Percentiles rank a stretch among this genome's conserved stretches.
phyloP scores from a whole-genome alignment of 768 basidiomycete species.

The Podaxis mareebaensis region DNA sequence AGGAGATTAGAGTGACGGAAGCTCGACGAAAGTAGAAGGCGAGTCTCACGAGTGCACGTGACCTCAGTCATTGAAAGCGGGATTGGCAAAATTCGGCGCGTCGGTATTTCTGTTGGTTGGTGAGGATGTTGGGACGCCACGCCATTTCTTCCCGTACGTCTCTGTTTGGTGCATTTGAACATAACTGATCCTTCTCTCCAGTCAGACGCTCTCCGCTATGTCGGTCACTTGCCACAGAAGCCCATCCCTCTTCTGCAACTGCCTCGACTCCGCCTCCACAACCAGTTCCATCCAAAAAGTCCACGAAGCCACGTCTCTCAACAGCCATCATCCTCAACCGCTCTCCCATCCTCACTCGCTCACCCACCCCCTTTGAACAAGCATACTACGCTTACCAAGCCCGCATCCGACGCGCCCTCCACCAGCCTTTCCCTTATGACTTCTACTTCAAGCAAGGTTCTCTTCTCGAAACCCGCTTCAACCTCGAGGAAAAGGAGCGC shows the following conservation, averaged over 20 bases:
- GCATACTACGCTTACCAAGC: slow-evolving; percentile 85
- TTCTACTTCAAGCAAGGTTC: slow-evolving; percentile 96
- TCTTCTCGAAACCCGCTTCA: slow-evolving; percentile 79
- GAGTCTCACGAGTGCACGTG: slow-evolving; percentile 3
- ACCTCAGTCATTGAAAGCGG: not conserved
- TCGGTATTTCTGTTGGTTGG: not conserved
- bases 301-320: slow-evolving; percentile 41
- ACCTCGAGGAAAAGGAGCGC: slow-evolving; percentile 68
- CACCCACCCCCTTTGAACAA: slow-evolving; percentile 71
- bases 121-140: slow-evolving; percentile 3
- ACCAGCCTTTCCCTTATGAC: slow-evolving; percentile 84
- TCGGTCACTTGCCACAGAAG: slow-evolving; percentile 49
- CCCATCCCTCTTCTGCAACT: slow-evolving; percentile 21
- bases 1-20: slow-evolving; percentile 3
- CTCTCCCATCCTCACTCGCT: slow-evolving; percentile 72
- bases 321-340: slow-evolving; percentile 78
- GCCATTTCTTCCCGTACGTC: slow-evolving; percentile 3
- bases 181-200: not conserved
- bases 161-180: not conserved
- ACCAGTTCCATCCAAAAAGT: slow-evolving; percentile 27
- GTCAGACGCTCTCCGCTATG: slow-evolving; percentile 21
- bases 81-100: slow-evolving; percentile 5
- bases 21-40: slow-evolving; percentile 6
- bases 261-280: slow-evolving; percentile 22
- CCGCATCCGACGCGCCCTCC: slow-evolving; percentile 80